A percentile compares a stretch with the other conserved stretches of the same genome.
Conservation (phyloP, 2,329 filamentous ascomycete genomes). For the Fusarium clavum region DNA sequence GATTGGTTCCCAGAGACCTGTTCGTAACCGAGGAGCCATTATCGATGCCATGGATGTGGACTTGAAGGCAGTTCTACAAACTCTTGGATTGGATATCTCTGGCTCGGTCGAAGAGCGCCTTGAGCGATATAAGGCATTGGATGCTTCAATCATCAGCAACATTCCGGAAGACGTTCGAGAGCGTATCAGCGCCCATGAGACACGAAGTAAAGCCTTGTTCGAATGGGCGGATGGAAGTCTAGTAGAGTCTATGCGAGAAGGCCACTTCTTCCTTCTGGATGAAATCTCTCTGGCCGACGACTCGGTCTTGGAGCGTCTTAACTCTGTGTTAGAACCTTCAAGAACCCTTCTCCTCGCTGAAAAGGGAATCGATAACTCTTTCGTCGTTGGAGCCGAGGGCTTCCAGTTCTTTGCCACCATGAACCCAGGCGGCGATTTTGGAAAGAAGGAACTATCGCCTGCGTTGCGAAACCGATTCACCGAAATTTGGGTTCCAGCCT, state of each 20-base stretch:
- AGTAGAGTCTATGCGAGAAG: constrained; percentile 91
- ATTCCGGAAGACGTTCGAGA: constrained; percentile 62
- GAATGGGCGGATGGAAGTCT: constrained; percentile 97
- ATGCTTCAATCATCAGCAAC: constrained; percentile 60
- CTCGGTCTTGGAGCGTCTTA: constrained; percentile 93
- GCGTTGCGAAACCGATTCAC: constrained; percentile 96
- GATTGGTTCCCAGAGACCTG: constrained; percentile 92
- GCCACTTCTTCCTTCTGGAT: constrained; percentile 92
- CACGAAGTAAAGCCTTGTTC: constrained; percentile 85
- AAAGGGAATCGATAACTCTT: constrained; percentile 87
- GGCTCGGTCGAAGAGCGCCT: constrained; percentile 67
- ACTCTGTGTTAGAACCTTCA: constrained; percentile 93
- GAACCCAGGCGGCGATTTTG: constrained; percentile 99
- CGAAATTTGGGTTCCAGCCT: constrained; percentile 95
- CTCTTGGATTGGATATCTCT: constrained; percentile 54
- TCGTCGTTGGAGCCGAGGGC: constrained; percentile 77
- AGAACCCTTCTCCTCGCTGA: constrained; percentile 90
- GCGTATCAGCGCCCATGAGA: constrained; percentile 61
- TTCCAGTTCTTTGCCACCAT: constrained; percentile 99
- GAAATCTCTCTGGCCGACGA: constrained; percentile 98
- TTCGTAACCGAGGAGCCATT: constrained; percentile 84
- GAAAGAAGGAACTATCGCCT: constrained; percentile 96
- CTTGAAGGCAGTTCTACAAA: constrained; percentile 61
- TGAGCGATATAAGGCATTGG: constrained; percentile 62
- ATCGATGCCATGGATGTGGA: constrained; percentile 73